Conservation (phyloP, 1,139 yeast genomes). For the Suhomyces terraborum region DNA sequence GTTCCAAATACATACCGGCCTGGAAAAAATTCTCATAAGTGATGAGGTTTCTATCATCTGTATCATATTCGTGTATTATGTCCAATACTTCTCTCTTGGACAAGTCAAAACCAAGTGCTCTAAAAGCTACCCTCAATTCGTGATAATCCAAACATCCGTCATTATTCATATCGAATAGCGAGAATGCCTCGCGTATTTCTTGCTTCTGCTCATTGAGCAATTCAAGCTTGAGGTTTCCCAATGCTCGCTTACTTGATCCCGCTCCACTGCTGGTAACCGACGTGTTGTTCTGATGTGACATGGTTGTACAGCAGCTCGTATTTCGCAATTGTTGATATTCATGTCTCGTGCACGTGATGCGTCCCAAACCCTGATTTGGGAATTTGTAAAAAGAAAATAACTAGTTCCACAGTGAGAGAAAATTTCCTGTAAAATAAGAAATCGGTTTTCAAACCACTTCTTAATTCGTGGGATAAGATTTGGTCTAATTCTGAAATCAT, state of each 20-base stretch:
- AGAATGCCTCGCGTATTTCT: constrained; percentile 92
- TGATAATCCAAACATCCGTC: constrained; percentile 92
- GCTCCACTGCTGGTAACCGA: constrained; percentile 18
- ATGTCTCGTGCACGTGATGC: neutral
- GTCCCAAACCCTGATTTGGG: neutral
- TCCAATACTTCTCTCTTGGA: constrained; percentile 78
- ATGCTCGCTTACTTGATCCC: constrained; percentile 25
- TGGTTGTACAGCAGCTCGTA: constrained; percentile 4
- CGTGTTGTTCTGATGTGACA: constrained; percentile 20
- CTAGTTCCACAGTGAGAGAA: no score
- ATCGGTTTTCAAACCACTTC: neutral
- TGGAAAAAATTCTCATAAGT: constrained; percentile 80
- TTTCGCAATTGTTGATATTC: constrained; percentile 10
- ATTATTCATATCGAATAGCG: constrained; percentile 86
- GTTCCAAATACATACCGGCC: constrained; percentile 52
- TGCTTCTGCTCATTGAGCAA: constrained; percentile 86
- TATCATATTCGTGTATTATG: constrained; percentile 78
- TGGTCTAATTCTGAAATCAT: no score
- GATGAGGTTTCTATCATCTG: constrained; percentile 71
- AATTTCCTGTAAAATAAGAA: neutral
- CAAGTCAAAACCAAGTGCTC: constrained; percentile 92
- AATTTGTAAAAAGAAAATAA: no score
- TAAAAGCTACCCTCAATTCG: constrained; percentile 86
- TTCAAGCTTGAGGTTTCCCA: constrained; percentile 54
- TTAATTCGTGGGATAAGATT: neutral